A percentile compares a stretch with the other conserved stretches of the same genome.
phyloP scores from a whole-genome alignment of 768 basidiomycete genomes.

The Pleurotus sapidus region DNA sequence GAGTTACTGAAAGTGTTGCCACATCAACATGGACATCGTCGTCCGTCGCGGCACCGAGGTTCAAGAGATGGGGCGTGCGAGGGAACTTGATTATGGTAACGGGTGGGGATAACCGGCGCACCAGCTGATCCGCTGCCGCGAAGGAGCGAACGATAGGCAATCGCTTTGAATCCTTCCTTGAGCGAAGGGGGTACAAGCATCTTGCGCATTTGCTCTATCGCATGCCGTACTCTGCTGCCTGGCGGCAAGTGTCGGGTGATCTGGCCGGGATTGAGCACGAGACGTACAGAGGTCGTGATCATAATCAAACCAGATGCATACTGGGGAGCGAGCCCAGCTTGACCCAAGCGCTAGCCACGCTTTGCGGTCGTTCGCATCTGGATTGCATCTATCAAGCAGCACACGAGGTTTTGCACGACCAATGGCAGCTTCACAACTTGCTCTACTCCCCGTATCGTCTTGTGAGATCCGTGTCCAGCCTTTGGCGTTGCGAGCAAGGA shows the following conservation, averaged over 20 bases:
- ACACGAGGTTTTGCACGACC: slow-evolving; percentile 37
- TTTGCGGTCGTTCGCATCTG: slow-evolving; percentile 42
- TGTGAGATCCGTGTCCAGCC: slow-evolving; percentile 50
- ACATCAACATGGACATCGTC: slow-evolving; percentile 47
- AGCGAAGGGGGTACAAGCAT: slow-evolving; percentile 40
- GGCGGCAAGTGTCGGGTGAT: slow-evolving; percentile 63
- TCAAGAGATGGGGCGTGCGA: slow-evolving; percentile 55
- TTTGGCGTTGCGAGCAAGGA: slow-evolving; percentile 40
- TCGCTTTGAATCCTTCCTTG: slow-evolving; percentile 51
- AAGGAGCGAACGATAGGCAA: slow-evolving; percentile 50
- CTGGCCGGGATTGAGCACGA: slow-evolving; percentile 52
- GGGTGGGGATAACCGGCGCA: slow-evolving; percentile 39
- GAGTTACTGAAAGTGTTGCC: slow-evolving; percentile 9
- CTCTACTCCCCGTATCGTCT: slow-evolving; percentile 52
- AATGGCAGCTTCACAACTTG: slow-evolving; percentile 48
- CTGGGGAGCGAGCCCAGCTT: slow-evolving; percentile 41
- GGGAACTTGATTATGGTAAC: slow-evolving; percentile 53
- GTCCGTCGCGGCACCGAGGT: slow-evolving; percentile 51
- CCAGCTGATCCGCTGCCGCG: slow-evolving; percentile 45
- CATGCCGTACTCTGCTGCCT: slow-evolving; percentile 50
- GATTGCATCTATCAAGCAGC: slow-evolving; percentile 59
- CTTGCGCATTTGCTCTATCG: slow-evolving; percentile 51
- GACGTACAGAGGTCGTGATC: slow-evolving; percentile 43
- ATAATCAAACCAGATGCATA: slow-evolving; percentile 59
- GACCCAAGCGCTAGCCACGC: slow-evolving; percentile 47